phyloP scores from a whole-genome alignment of 495 filamentous ascomycete species.

The Bathelium albidoporum region DNA sequence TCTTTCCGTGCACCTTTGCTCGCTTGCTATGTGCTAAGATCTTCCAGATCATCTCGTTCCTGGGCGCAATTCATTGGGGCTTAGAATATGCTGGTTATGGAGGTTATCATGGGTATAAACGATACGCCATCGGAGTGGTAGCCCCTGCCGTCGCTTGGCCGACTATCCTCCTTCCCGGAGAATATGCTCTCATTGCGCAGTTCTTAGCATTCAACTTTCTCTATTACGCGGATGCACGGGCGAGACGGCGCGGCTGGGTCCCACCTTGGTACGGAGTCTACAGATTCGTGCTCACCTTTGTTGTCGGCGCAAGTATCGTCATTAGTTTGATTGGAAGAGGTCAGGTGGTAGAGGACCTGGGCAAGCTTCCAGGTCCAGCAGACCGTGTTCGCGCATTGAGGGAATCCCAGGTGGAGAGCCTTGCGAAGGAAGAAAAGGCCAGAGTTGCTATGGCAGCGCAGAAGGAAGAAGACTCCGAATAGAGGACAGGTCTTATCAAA shows the following conservation, averaged over 20 bases:
- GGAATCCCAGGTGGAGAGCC: conserved; percentile 43
- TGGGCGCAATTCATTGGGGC: conserved; percentile 94
- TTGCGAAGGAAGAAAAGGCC: conserved; percentile 52
- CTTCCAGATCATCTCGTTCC: conserved; percentile 76
- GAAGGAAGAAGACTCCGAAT: conserved; percentile 24
- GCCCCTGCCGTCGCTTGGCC: conserved; percentile 89
- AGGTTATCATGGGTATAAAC: conserved; percentile 58
- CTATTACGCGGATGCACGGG: conserved; percentile 78
- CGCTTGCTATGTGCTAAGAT: neutral
- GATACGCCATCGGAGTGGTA: conserved; percentile 74
- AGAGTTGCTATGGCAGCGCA: conserved; percentile 32
- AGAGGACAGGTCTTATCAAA: neutral
- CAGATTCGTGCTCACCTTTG: conserved; percentile 88
- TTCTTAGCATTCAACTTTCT: conserved; percentile 81
- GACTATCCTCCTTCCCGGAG: conserved; percentile 72
- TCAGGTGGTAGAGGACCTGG: conserved; percentile 57
- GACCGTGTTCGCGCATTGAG: conserved; percentile 56
- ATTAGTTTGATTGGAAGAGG: conserved; percentile 77
- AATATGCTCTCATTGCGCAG: conserved; percentile 83
- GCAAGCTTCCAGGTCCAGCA: conserved; percentile 36
- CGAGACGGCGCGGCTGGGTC: conserved; percentile 67
- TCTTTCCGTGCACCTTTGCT: conserved; percentile 11
- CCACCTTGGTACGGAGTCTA: conserved; percentile 88
- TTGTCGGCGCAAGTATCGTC: conserved; percentile 83
- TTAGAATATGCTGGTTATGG: conserved; percentile 69